Evolutionary conservation across 805 yeast genomes (phyloP).

Genomic region (Candida boleticola): DNA sequence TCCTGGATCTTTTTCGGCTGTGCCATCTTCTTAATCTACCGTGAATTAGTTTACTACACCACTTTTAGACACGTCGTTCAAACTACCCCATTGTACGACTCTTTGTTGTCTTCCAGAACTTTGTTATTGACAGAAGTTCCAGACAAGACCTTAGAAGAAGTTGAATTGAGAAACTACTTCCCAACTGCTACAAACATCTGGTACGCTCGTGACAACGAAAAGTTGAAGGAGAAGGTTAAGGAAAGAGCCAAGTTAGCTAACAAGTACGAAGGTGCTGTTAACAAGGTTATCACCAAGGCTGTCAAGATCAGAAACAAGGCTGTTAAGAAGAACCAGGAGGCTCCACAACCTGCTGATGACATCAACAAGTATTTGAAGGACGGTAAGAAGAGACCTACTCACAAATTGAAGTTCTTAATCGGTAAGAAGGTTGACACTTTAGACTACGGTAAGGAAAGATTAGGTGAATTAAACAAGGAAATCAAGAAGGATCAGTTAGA

Average conservation of each 20-base stretch:
- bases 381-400: constrained; percentile 75
- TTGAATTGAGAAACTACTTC: constrained; percentile 54
- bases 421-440: constrained; percentile 87
- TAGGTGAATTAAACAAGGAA: constrained; percentile 67
- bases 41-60: constrained; percentile 69
- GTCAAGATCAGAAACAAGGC: constrained; percentile 54
- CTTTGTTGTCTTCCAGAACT: constrained; percentile 67
- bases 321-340: constrained; percentile 53
- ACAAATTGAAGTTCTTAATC: constrained; percentile 63
- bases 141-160: constrained; percentile 44
- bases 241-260: constrained; percentile 61
- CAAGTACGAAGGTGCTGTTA: constrained; percentile 67
- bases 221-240: constrained; percentile 53
- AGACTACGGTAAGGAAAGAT: constrained; percentile 62
- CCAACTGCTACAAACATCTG: constrained; percentile 59
- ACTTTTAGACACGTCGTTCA: constrained; percentile 72
- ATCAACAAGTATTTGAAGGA: constrained; percentile 63
- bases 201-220: constrained; percentile 62
- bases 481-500: constrained; percentile 57
- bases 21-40: constrained; percentile 65
- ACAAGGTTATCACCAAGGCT: constrained; percentile 57
- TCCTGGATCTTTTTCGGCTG: constrained; percentile 73
- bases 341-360: constrained; percentile 57
- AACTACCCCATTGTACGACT: constrained; percentile 70
- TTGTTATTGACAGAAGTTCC: constrained; percentile 71